Base-by-base conservation (phyloP, 2,329 filamentous ascomycete species). In the Blastomyces gilchristii region DNA sequence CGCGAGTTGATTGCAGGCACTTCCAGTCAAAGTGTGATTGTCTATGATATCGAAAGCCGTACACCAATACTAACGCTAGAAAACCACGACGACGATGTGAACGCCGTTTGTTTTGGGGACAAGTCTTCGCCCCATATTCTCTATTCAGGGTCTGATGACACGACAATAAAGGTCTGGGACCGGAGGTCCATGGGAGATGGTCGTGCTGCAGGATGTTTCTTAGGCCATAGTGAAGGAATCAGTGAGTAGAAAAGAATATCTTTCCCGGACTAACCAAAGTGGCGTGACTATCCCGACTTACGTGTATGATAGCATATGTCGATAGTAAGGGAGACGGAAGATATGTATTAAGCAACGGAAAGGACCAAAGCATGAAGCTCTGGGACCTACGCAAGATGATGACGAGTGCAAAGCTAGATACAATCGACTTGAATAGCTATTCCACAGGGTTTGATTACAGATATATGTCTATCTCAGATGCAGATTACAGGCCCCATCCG, bases 351-450 rank as follows among this genome's bases (percentile, higher is more conserved):
- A 92, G 88, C 68, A 99, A 99, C 70, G 90, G 86, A 65, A 99
- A 97, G 73, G 94, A 99, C 72, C 94, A 97, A 75, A 93, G 87
- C 52, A 96, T 96, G 85, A 97, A 97, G 76, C 82, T 99, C 0
- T 99, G 94, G 94, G 94, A 99, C 74, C 74, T 97, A 63, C 83
- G 93, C 60, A 95, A 90, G 81, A 93, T 91, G 82, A 89, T 94
- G 80, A 86, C 86, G 5, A 87, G 88, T 0, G 82, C 86, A 43
- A 74, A 77, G 73, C 75, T 79, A 2, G 82, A 84, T 64, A 74
- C 73, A 4, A 79, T 86, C 63, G 78, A 86, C 59, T 75, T 78
- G 4, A 72, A 76, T 61, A 71, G 73, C 37, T 85, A 82, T 71
- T 83, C 82, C 0, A 85, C 81, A 1, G 81, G 81, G 41, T 87